Conservation (phyloP, 129 eudicot genomes). For the Ambrosia trifida region DNA sequence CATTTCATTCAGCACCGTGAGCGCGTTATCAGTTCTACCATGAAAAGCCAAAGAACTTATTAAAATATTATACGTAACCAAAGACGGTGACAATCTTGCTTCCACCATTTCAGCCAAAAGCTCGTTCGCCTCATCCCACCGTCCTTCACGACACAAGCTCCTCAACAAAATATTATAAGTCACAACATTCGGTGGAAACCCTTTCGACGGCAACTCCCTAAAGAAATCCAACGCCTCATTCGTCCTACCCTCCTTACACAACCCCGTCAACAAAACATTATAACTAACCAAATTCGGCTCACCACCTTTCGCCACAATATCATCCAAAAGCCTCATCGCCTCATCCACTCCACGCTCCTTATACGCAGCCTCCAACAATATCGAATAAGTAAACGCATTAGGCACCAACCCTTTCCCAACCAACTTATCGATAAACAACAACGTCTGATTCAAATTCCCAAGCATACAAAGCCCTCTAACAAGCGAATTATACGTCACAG, state of each 20-base stretch:
- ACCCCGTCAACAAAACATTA: constrained; percentile 75
- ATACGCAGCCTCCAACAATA: constrained; percentile 80
- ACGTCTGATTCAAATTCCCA: constrained; percentile 56
- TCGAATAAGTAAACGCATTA: constrained; percentile 68
- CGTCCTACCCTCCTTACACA: constrained; percentile 69
- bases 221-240: constrained; percentile 73
- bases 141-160: constrained; percentile 66
- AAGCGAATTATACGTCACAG: constrained; percentile 65
- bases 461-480: constrained; percentile 77
- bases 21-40: constrained; percentile 72
- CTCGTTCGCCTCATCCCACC: constrained; percentile 77
- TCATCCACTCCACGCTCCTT: constrained; percentile 77
- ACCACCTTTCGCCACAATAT: constrained; percentile 65
- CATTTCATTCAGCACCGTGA: constrained; percentile 66
- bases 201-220: constrained; percentile 68
- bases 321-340: constrained; percentile 67
- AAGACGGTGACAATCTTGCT: constrained; percentile 57
- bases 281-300: constrained; percentile 79
- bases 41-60: constrained; percentile 70
- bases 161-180: constrained; percentile 72
- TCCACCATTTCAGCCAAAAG: constrained; percentile 76
- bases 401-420: constrained; percentile 66
- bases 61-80: constrained; percentile 68
- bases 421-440: constrained; percentile 64
- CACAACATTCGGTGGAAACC: constrained; percentile 73